Evolutionary conservation across 345 rosid genomes (phyloP).

Genomic region (Lagerstroemia speciosa): DNA sequence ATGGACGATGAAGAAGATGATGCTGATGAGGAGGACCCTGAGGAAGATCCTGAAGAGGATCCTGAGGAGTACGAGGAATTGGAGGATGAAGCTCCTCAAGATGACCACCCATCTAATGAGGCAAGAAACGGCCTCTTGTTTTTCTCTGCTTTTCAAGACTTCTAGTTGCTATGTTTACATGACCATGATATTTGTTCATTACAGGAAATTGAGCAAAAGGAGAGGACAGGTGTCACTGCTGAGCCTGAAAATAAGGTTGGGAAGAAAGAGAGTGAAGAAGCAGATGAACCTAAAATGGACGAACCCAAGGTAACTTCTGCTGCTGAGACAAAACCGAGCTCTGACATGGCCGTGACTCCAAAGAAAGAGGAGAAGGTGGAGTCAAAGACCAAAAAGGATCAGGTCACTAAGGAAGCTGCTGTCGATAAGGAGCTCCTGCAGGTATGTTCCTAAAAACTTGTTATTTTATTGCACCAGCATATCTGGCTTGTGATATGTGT

Average conservation of each 20-base stretch:
- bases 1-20: constrained; percentile 27
- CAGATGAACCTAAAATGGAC: constrained; percentile 23
- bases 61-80: constrained; percentile 48
- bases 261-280: constrained; percentile 25
- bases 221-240: constrained; percentile 25
- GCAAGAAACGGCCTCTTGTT: constrained; percentile 20
- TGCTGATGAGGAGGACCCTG: constrained; percentile 49
- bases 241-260: constrained; percentile 22
- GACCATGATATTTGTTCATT: not conserved
- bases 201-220: constrained; percentile 36
- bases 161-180: not conserved
- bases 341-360: constrained; percentile 20
- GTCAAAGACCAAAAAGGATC: constrained; percentile 20
- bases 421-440: constrained; percentile 75
- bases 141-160: not conserved
- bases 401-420: constrained; percentile 22
- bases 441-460: constrained; percentile 26
- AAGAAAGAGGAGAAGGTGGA: constrained; percentile 26
- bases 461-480: not conserved
- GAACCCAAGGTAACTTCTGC: constrained; percentile 18
- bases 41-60: constrained; percentile 76
- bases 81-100: constrained; percentile 39
- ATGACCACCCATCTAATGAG: constrained; percentile 37
- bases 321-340: constrained; percentile 26
- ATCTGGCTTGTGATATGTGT: not conserved